These are phyloP conservation scores for Yamadazyma jaroonii DNA, from an alignment of 1,139 yeast species.

Conservation along the genomic window DNA sequence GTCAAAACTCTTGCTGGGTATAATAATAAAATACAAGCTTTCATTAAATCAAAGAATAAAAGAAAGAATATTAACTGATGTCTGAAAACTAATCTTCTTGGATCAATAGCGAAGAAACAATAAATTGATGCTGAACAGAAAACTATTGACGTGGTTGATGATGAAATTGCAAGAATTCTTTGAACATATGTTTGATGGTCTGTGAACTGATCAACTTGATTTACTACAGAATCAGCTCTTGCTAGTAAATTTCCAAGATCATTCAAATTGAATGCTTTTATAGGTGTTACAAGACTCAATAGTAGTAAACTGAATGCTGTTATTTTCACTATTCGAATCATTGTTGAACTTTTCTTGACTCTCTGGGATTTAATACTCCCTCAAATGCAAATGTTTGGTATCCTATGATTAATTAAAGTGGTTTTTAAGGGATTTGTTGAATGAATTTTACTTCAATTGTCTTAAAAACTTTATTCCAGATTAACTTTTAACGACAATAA, in stretches of 20 bases:
- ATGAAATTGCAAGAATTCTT: conserved; percentile 45
- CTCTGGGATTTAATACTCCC: not conserved
- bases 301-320: not conserved
- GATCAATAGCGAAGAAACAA: conserved; percentile 58
- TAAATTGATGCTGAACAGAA: conserved; percentile 56
- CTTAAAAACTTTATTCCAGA: no score
- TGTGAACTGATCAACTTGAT: conserved; percentile 16
- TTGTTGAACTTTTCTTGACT: not conserved
- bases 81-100: conserved; percentile 58
- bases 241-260: conserved; percentile 1
- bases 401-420: no score
- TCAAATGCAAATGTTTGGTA: no score
- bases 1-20: conserved; percentile 66
- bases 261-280: not conserved
- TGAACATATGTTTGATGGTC: conserved; percentile 13
- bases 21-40: conserved; percentile 66
- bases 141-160: conserved; percentile 57
- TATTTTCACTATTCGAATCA: not conserved
- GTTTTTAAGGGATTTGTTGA: no score
- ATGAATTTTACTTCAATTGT: no score
- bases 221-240: conserved; percentile 5
- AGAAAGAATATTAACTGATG: conserved; percentile 71
- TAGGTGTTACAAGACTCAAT: not conserved
- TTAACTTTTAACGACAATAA: no score
- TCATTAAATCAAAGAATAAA: conserved; percentile 67